Evolutionary conservation across 2,329 filamentous ascomycete genomes (phyloP), one percentile per base, ranked within the genome.

Genomic region (Microthyrium microscopicum): DNA sequence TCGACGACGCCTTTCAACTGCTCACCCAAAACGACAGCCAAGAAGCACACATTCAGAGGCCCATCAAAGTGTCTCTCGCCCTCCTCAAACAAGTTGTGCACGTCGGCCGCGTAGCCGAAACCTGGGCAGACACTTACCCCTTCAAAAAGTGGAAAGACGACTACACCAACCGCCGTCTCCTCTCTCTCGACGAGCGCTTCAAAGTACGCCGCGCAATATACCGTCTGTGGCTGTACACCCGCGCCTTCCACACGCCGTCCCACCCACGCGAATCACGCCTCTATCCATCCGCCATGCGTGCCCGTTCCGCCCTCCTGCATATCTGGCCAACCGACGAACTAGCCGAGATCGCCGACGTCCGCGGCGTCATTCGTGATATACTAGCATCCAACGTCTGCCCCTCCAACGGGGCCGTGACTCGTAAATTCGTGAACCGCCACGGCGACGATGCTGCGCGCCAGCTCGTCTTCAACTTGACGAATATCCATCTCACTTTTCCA

Each of bases 131-230:
- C n/a, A 60, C 73, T n/a, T 75, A 73, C 43, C 68, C 68, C 1
- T 58, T 66, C 46, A 70, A 71, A 50, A 72, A 71, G 47, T 75
- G 70, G 70, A 71, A 70, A 43, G 45, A 55, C 36, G 61, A 70
- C 42, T 72, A 57, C 40, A 62, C 64, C 36, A 55, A 62, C 36
- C 62, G 70, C 7, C 65, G 70, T 7, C 56, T 67, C 3, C 51
- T 75, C 30, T 61, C 56, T 1, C 39, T 41, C 22, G 39, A 53
- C 2, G 70, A 75, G 45, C 58, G 61, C 3, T 62, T 59, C 31
- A 54, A 55, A 5, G 44, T 73, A 8, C 61, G 70, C 8, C 60
- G 68, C 26, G 70, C 70, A 7, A 51, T 73, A 7, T 75, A 74
- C 45, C 61, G 70, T 6, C 51, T 70, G 8, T 74, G 70, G 70